Evolutionary conservation across 2,329 filamentous ascomycete genomes (phyloP), one percentile per base, ranked within the genome.

Genomic region (Botryotinia convoluta): DNA sequence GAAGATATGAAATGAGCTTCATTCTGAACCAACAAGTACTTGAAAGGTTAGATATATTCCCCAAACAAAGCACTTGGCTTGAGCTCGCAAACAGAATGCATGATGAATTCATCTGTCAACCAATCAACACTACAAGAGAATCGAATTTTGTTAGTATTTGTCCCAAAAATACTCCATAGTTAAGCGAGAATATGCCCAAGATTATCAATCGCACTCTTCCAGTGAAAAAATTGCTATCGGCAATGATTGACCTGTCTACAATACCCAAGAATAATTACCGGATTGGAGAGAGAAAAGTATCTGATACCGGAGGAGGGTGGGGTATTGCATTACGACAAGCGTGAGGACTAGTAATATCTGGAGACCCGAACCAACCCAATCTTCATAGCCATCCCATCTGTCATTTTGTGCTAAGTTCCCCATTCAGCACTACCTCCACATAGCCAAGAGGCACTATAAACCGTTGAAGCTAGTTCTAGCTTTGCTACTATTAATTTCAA

Each of bases 271-370:
- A 3, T 16, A 9, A 16, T 57, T 57, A 4, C 51, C n/a, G 26
- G n/a, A 1, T 6, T 3, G 3, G 16, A 57, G n/a, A 32, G 7
- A 57, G 51, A 29, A 29, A 3, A 18, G 2, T 0, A 3, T 29
- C 16, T 16, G 14, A 9, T 57, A 9, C 1, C 0, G n/a, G 3
- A 9, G 6, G 9, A 18, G 6, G 51, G n/a, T 0, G 51, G n/a
- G 51, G 14, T 32, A 16, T 29, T 57, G 14, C 6, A 29, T 57
- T 29, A 57, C 51, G n/a, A 57, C 6, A 57, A 57, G 51, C n/a
- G 14, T 57, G 51, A 32, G 12, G 2, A 29, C 14, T 8, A n/a
- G 51, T 9, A 12, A 18, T 32, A 16, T 18, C 14, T 29, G n/a
- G 14, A 9, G 51, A 18, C n/a, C 14, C 7, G 7, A 29, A 18